These are phyloP conservation scores for Apiotrichum gracile DNA, from an alignment of 1,284 basidiomycete genomes.

Conservation along the genomic window DNA sequence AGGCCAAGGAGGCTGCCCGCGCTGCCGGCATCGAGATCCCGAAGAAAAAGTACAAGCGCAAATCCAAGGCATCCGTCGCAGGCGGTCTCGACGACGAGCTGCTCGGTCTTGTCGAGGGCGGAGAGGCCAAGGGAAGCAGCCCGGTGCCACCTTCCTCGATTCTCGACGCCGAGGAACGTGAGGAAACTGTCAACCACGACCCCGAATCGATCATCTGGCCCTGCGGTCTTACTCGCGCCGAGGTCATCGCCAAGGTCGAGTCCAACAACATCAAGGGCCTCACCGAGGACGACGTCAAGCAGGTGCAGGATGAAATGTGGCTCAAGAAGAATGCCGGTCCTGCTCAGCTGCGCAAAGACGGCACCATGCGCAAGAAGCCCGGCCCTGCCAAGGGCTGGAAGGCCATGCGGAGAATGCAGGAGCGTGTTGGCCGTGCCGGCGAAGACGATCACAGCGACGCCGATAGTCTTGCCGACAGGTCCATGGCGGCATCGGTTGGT, in stretches of 20 bases:
- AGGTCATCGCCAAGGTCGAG: constrained; percentile 34
- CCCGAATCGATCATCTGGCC: constrained; percentile 31
- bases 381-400: constrained; percentile 47
- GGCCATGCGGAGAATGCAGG: constrained; percentile 18
- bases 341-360: constrained; percentile 40
- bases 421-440: constrained; percentile 11
- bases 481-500: constrained; percentile 8
- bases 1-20: constrained; percentile 26
- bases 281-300: constrained; percentile 40
- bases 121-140: constrained; percentile 5
- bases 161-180: constrained; percentile 11
- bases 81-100: constrained; percentile 38
- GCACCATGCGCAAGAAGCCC: constrained; percentile 43
- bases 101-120: constrained; percentile 37
- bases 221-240: constrained; percentile 32
- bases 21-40: constrained; percentile 19
- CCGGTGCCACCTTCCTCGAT: constrained; percentile 10
- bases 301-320: constrained; percentile 45
- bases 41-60: constrained; percentile 25
- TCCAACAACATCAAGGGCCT: constrained; percentile 27
- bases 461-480: constrained; percentile 13
- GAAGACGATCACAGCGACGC: constrained; percentile 20
- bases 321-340: constrained; percentile 28
- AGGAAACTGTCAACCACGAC: constrained; percentile 10
- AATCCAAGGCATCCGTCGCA: constrained; percentile 15